Base-by-base conservation (phyloP, 495 filamentous ascomycete species). In the Acidomyces sp. region DNA sequence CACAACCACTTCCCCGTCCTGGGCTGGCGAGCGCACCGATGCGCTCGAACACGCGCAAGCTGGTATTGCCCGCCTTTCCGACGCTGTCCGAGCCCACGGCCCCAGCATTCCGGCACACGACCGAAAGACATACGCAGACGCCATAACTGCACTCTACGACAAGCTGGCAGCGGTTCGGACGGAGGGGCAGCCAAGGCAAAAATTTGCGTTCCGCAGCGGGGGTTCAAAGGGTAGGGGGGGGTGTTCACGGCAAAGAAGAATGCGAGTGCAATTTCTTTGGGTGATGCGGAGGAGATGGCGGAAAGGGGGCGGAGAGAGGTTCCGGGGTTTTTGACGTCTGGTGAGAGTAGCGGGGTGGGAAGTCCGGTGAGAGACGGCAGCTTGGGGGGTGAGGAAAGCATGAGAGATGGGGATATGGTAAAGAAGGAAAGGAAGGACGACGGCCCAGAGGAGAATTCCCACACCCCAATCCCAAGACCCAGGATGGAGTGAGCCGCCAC, bases 81-180 rank as follows among this genome's bases (percentile, higher is more conserved):
- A 73, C 42, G 71, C 79, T 39, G 71, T 85, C 52, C 75, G 75
- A 47, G 77, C 82, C 62, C 70, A 75, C 5, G 70, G 75, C 1
- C 69, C 66, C 44, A 78, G 75, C 41, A 67, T 86, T 19, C 80
- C 82, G 4, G 71, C 80, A 3, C 82, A 85, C 51, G 82, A 88
- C 42, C 82, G 85, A 54, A 67, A 80, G 44, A 74, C 75, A 15
- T 86, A 82, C 54, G 65, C 72, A 23, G 76, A 82, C 74, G 70
- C 77, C 39, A 72, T 85, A 53, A 80, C 80, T 64, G 68, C 66
- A 0, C 63, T 87, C 13, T 70, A 71, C 20, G 74, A 79, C 34
- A 77, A 77, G 46, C 60, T 87, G 16, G 64, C 71, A 22, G 66
- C 72, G 34, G 68, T 64, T 11, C 72, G 78, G 23, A 58, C 68